phyloP scores from a whole-genome alignment of 768 basidiomycete genomes.

The Boletus subcaerulescens region DNA sequence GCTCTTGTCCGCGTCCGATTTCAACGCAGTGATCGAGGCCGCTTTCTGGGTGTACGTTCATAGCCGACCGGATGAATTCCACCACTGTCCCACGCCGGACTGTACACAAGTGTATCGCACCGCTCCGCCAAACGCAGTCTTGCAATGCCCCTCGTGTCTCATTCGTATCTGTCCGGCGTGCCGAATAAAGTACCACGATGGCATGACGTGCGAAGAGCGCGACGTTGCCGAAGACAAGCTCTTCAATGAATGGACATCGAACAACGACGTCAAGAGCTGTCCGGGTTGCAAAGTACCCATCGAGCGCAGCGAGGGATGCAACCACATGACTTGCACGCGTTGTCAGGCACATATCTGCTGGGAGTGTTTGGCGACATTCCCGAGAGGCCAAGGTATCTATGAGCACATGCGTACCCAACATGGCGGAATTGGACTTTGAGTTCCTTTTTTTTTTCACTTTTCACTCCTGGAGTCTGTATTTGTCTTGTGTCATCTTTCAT shows the following conservation, averaged over 20 bases:
- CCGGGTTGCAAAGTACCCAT: constrained; percentile 70
- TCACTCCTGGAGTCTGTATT: not conserved
- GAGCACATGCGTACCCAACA: constrained; percentile 69
- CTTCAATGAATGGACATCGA: constrained; percentile 62
- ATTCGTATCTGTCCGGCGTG: constrained; percentile 67
- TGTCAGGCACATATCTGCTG: constrained; percentile 81
- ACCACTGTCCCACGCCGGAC: constrained; percentile 77
- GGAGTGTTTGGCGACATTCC: constrained; percentile 73
- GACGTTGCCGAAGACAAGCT: constrained; percentile 49
- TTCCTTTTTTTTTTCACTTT: not conserved
- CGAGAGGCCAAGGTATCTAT: constrained; percentile 67
- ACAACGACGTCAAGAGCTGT: constrained; percentile 69
- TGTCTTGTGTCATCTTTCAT: not conserved
- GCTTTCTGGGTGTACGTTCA: constrained; percentile 63
- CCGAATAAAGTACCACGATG: constrained; percentile 59
- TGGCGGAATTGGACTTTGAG: constrained; percentile 55
- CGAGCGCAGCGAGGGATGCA: constrained; percentile 73
- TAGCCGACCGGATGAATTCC: constrained; percentile 56
- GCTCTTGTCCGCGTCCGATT: constrained; percentile 49
- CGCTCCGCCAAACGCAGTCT: constrained; percentile 43
- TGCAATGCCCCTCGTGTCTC: constrained; percentile 73
- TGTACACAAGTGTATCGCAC: constrained; percentile 71
- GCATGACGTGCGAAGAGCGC: constrained; percentile 58
- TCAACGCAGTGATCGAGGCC: constrained; percentile 53
- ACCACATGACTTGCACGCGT: constrained; percentile 76